Base-by-base conservation (phyloP, 2,329 filamentous ascomycete genomes). In the Xylariales sp. region DNA sequence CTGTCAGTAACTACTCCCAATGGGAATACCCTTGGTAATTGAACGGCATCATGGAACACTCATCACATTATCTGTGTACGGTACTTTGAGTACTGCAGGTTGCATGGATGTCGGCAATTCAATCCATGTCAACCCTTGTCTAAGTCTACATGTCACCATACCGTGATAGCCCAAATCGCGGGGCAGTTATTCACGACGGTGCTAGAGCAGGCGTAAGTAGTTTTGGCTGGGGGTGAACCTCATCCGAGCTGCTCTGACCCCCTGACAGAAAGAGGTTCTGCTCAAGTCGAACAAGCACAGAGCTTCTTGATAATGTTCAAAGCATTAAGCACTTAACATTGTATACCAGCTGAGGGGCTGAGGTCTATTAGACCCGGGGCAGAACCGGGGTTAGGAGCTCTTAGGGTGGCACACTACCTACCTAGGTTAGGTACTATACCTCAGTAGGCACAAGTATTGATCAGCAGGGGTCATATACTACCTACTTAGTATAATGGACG, bases 391-490 rank as follows among this genome's bases (percentile, higher is more conserved):
- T 36, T 34, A 54, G 54, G 45, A 65, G 49, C 50, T 62, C 43
- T 52, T 3, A 23, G 23, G 23, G 23, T 23, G 23, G 23, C 23
- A 23, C 23, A 23, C 23, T 23, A 23, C 23, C 23, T 23, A 23
- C 23, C 23, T 23, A 23, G 23, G 23, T 23, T 23, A 23, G 23
- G 43, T 57, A 32, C 34, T 43, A 28, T 39, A 36, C 34, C 36
- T 10, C 18, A 16, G 8, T 43, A 41, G 39, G 12, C 5, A 12
- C 39, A 14, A 14, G 10, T 10, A 41, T 30, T 56, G n/a, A 41
- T 45, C 23, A 39, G 18, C 62, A 64, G 55, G 62, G 62, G 48
- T 64, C n/a, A 8, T 16, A 28, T 34, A 18, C 32, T 14, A 23
- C 23, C 23, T 23, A n/a, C n/a, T n/a, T n/a, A n/a, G n/a, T 23